These are phyloP conservation scores for Aspergillus baeticus DNA, from an alignment of 495 filamentous ascomycete genomes.

Conservation along the genomic window DNA sequence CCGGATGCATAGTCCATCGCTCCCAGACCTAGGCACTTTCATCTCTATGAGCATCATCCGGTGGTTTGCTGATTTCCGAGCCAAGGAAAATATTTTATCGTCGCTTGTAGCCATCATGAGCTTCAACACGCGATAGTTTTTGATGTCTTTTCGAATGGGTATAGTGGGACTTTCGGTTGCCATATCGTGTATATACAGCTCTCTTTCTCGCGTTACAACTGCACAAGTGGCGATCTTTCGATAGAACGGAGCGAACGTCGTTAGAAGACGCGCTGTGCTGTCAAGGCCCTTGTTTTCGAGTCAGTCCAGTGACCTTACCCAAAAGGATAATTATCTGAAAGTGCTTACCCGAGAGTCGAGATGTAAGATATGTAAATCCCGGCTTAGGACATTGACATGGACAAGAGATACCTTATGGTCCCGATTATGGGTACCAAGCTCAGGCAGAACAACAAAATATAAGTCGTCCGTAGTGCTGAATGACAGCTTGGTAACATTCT, in stretches of 20 bases:
- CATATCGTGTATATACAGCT: not conserved
- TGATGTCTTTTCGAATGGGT: not conserved
- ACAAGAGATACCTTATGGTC: not conserved
- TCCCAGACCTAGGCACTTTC: not conserved
- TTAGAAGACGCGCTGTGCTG: slow-evolving; percentile 3
- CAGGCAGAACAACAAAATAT: not conserved
- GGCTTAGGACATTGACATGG: not conserved
- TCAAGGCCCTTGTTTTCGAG: not conserved
- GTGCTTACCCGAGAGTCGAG: not conserved
- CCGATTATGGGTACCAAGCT: not conserved
- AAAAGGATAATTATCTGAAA: not conserved
- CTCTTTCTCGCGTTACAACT: not conserved
- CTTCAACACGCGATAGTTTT: slow-evolving; percentile 1
- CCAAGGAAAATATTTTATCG: not conserved
- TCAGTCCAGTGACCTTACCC: not conserved
- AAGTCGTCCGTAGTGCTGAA: not conserved
- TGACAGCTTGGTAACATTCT: not conserved
- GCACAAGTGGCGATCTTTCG: not conserved
- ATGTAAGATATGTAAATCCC: not conserved
- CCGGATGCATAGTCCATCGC: not conserved
- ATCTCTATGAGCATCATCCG: not conserved
- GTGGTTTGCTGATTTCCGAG: not conserved
- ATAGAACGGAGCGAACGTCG: not conserved
- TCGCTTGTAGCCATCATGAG: not conserved
- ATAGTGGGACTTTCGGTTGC: not conserved